Base-by-base conservation (phyloP, 805 yeast genomes). In the Kazachstania taianensis region DNA sequence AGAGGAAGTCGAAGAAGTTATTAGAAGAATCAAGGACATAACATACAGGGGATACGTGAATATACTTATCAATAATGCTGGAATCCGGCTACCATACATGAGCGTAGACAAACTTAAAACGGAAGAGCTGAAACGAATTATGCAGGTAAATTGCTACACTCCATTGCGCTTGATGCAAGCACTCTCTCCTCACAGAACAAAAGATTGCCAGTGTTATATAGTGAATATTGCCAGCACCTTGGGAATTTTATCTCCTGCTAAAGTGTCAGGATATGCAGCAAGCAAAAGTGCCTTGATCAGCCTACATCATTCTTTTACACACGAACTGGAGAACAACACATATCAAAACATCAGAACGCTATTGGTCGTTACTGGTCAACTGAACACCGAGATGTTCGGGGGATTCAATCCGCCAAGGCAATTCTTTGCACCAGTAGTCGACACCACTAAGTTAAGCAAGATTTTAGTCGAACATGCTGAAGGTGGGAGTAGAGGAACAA, bases 231-330 rank as follows among this genome's bases (percentile, higher is more conserved):
- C 92, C 0, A 82, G 94, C 2, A 80, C 81, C 0, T 61, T 86
- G 28, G 95, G 94, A 0, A 72, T 80, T 36, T 67, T 81, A 61
- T 72, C 85, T 2, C 95, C 96, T 0, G 84, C 92, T 3, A 67
- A 81, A 32, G 68, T 65, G 9, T 78, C 78, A 30, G 81, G 78
- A 0, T 87, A 87, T 51, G 94, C 94, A 0, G 89, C 94, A 0
- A 73, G 92, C 5, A 87, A 87, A 53, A 80, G 94, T 0, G 92
- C 94, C 0, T 55, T 83, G 12, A 71, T 85, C 31, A 86, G 94
- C 1, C 57, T 86, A 9, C 95, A 85, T 50, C 95, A 86, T 54
- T 77, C 92, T 0, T 62, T 83, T 24, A 75, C 84, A 0, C 78
- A 75, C 46, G 96, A 87, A 55, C 49, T 79, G 1, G 71, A 74